Evolutionary conservation across 257 asterid species (phyloP).

Genomic region (Lycium ferocissimum): DNA sequence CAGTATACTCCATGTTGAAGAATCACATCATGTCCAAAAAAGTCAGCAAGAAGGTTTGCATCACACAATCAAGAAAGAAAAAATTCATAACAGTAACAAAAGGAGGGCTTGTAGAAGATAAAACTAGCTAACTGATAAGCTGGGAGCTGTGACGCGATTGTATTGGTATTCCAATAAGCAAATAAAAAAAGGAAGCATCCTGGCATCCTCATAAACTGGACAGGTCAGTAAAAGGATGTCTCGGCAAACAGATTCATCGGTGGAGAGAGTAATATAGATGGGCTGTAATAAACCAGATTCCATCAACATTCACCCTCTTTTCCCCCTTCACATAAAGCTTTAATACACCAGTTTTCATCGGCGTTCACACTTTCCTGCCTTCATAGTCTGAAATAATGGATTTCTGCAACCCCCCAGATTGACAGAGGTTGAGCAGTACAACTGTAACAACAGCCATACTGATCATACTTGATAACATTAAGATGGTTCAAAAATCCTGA

Average conservation of each 20-base stretch:
- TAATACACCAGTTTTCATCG: background rate
- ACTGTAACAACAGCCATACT: slow-evolving; percentile 20
- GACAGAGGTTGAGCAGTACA: background rate
- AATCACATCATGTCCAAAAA: background rate
- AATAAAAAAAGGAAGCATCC: background rate
- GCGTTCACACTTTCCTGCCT: background rate
- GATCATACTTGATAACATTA: background rate
- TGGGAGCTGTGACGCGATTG: background rate
- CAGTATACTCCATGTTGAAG: background rate
- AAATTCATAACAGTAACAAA: background rate
- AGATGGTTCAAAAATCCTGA: slow-evolving; percentile 2
- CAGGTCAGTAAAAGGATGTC: background rate
- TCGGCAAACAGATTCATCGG: background rate
- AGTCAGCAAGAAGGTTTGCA: slow-evolving; percentile 1
- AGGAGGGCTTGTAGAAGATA: background rate
- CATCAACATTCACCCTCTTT: background rate
- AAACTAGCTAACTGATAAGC: background rate
- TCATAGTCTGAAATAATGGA: background rate
- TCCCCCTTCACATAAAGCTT: background rate
- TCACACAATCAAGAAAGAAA: background rate
- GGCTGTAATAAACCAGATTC: background rate
- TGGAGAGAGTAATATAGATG: background rate
- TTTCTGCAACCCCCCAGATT: background rate
- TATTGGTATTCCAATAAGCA: background rate
- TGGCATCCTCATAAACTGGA: background rate